Conservation (phyloP, 2,329 filamentous ascomycete genomes). For the Cladobotryum mycophilum region DNA sequence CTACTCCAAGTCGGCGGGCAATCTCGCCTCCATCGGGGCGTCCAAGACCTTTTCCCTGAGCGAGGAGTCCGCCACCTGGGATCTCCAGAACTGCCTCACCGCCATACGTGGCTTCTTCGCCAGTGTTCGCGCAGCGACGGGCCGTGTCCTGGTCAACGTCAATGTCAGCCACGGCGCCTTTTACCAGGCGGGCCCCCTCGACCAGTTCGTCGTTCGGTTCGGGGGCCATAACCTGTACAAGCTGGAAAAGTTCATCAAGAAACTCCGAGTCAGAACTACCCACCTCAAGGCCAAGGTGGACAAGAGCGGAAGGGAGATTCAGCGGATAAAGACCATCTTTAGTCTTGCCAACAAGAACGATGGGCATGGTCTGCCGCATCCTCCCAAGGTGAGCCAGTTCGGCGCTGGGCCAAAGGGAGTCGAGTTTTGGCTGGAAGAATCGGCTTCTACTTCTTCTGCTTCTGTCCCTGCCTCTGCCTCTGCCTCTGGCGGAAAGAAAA, state of each 20-base stretch:
- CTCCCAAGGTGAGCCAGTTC: conserved; percentile 18
- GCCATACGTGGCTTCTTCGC: conserved; percentile 25
- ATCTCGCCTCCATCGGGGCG: conserved; percentile 23
- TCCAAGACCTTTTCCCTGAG: conserved; percentile 22
- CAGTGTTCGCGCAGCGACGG: conserved; percentile 13
- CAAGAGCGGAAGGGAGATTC: conserved; percentile 25
- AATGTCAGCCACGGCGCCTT: conserved; percentile 31
- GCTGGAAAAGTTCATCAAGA: conserved; percentile 32
- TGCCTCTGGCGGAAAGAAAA: conserved; percentile 2
- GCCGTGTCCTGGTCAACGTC: conserved; percentile 17
- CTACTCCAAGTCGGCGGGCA: conserved; percentile 21
- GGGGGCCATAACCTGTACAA: conserved; percentile 2
- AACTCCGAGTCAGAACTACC: conserved; percentile 31
- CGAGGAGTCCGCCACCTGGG: neutral
- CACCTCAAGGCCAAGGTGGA: conserved; percentile 31
- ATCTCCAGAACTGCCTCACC: conserved; percentile 23
- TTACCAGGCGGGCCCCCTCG: conserved; percentile 22
- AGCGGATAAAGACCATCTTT: conserved; percentile 31
- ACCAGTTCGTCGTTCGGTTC: conserved; percentile 12
- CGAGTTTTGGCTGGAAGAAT: conserved; percentile 42
- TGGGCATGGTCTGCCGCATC: conserved; percentile 21
- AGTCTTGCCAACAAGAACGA: conserved; percentile 31
- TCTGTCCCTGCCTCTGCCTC: conserved; percentile 12
- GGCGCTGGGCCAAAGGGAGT: conserved; percentile 48
- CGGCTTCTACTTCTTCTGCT: conserved; percentile 1